Evolutionary conservation across 2,329 filamentous ascomycete species (phyloP).

Genomic region (Talaromyces amestolkiae): DNA sequence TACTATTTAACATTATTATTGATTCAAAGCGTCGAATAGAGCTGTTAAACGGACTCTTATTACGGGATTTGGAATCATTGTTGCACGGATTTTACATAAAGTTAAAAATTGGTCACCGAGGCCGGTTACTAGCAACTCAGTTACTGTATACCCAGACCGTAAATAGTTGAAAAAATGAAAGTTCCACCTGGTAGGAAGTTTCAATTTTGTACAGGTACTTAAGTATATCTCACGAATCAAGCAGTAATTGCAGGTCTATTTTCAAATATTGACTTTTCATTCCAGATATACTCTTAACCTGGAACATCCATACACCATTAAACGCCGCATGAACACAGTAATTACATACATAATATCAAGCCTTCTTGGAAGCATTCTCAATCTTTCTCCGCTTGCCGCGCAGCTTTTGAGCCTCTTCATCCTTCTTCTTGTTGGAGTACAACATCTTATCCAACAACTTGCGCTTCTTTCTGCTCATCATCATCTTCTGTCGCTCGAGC

Average conservation of each 20-base stretch:
- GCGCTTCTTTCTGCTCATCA: slow-evolving; percentile 96
- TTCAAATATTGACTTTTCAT: slow-evolving; percentile 7
- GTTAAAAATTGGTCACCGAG: no score
- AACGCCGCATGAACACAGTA: slow-evolving; percentile 11
- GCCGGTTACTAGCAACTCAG: no score
- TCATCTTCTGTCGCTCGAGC: slow-evolving; percentile 89
- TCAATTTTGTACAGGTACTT: no score
- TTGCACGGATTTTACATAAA: no score
- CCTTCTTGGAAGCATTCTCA: slow-evolving; percentile 55
- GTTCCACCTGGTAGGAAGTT: no score
- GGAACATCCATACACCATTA: slow-evolving; percentile 10
- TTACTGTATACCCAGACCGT: no score
- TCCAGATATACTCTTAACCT: slow-evolving; percentile 7
- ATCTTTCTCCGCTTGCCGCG: slow-evolving; percentile 86
- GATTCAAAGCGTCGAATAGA: no score
- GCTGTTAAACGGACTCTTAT: no score
- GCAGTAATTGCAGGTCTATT: neutral
- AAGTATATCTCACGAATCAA: no score
- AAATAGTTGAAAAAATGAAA: no score
- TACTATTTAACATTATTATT: no score
- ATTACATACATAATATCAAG: slow-evolving; percentile 23
- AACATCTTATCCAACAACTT: slow-evolving; percentile 98
- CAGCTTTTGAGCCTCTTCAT: slow-evolving; percentile 82
- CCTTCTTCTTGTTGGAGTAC: slow-evolving; percentile 91
- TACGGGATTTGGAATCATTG: no score